phyloP scores from a whole-genome alignment of 129 eudicot species.

The Lactuca sativa region DNA sequence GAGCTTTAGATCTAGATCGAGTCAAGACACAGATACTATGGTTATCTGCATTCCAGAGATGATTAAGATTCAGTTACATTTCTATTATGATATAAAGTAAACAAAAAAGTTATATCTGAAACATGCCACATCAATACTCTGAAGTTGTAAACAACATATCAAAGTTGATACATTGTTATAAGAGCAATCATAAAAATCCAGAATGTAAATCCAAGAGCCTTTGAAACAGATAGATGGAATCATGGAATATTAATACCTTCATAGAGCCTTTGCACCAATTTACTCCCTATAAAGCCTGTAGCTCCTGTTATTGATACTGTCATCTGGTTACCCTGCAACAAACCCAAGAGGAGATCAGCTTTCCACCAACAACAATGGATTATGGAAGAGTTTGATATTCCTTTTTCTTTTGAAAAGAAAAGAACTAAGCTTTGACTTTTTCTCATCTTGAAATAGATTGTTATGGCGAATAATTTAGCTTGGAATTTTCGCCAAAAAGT shows the following conservation, averaged over 20 bases:
- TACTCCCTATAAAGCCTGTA: conserved; percentile 85
- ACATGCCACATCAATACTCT: background rate
- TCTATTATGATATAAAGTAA: background rate
- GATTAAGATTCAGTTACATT: conserved; percentile 15
- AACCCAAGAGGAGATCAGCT: conserved; percentile 13
- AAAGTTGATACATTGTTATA: conserved; percentile 1
- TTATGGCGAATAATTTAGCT: background rate
- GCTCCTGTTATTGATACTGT: conserved; percentile 93
- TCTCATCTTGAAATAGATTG: background rate
- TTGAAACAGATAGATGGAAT: background rate
- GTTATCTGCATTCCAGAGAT: conserved; percentile 52
- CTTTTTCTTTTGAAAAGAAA: background rate
- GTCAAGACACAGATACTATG: conserved; percentile 85
- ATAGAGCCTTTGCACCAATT: conserved; percentile 82
- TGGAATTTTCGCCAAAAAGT: background rate
- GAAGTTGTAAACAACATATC: conserved; percentile 7
- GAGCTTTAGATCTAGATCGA: conserved; percentile 81
- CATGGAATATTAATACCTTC: conserved; percentile 54
- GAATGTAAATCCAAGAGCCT: too few species aligned
- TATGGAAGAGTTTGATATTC: background rate
- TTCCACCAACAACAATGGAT: background rate
- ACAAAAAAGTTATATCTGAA: conserved; percentile 3
- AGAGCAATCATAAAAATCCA: background rate
- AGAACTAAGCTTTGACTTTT: background rate
- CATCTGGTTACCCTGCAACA: conserved; percentile 68